Percentiles rank a stretch among this genome's conserved stretches.
These are phyloP conservation scores for Exophiala dermatitidis DNA, from an alignment of 2,329 filamentous ascomycete genomes.

Conservation along the genomic window DNA sequence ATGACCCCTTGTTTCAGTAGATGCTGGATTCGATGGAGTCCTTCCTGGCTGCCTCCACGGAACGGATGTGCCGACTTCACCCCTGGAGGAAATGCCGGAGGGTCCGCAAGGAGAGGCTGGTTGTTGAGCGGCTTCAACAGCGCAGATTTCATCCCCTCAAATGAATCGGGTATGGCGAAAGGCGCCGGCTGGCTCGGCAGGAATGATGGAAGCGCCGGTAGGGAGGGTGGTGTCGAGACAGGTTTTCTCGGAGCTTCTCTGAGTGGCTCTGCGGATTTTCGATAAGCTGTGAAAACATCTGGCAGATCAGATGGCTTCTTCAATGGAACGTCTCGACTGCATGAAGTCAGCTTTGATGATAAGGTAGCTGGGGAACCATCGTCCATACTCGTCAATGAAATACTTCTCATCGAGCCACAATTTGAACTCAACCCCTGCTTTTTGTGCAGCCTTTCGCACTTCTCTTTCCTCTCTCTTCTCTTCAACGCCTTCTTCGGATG, in stretches of 20 bases:
- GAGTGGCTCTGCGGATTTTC: constrained; percentile 65
- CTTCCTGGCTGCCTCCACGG: constrained; percentile 58
- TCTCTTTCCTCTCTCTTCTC: constrained; percentile 58
- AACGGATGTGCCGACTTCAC: constrained; percentile 59
- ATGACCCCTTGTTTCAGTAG: constrained; percentile 56
- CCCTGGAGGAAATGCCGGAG: constrained; percentile 45
- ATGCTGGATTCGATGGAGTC: constrained; percentile 51
- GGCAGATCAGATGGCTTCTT: constrained; percentile 54
- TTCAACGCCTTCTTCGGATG: constrained; percentile 60
- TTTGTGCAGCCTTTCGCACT: constrained; percentile 48
- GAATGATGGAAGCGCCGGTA: constrained; percentile 52
- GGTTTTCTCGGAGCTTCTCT: constrained; percentile 55
- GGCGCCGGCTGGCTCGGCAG: constrained; percentile 55
- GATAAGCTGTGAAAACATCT: constrained; percentile 68
- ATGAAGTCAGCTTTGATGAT: constrained; percentile 2
- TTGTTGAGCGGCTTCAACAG: constrained; percentile 53
- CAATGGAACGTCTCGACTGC: constrained; percentile 60
- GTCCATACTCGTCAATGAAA: constrained; percentile 66
- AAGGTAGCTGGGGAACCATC: not conserved
- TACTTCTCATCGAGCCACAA: constrained; percentile 71
- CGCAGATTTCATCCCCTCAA: constrained; percentile 47
- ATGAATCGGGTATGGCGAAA: constrained; percentile 55
- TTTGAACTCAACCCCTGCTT: constrained; percentile 53
- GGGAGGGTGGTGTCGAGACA: constrained; percentile 47
- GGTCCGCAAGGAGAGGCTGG: constrained; percentile 45